A percentile compares a stretch with the other conserved stretches of the same genome.
Evolutionary conservation across 345 rosid genomes (phyloP).

Genomic region (Turnera subulata): DNA sequence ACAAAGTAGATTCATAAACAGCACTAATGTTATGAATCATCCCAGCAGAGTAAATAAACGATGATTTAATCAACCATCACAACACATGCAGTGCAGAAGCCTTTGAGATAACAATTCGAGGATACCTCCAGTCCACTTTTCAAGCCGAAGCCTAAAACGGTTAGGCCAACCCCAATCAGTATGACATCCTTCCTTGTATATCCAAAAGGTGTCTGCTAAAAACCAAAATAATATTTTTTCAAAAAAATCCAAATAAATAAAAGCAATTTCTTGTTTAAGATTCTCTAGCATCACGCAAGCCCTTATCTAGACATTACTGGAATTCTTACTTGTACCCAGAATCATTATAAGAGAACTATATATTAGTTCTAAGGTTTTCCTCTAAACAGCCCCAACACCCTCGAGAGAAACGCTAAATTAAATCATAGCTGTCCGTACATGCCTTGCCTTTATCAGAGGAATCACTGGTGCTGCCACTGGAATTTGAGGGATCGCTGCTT

Average conservation of each 20-base stretch:
- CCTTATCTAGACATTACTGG: too few relatives aligned
- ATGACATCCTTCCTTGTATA: slow-evolving; percentile 87
- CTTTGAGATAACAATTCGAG: background rate
- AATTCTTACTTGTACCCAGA: too few relatives aligned
- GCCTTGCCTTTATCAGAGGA: slow-evolving; percentile 46
- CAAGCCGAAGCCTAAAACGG: slow-evolving; percentile 63
- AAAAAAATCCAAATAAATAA: slow-evolving; percentile 1
- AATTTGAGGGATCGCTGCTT: slow-evolving; percentile 39
- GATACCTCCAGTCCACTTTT: slow-evolving; percentile 92
- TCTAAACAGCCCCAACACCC: too few relatives aligned
- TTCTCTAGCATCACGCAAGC: background rate
- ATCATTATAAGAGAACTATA: too few relatives aligned
- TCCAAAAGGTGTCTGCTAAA: slow-evolving; percentile 70
- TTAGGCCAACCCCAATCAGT: slow-evolving; percentile 83
- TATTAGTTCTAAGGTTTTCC: too few relatives aligned
- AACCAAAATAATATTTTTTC: slow-evolving; percentile 5
- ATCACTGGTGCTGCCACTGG: slow-evolving; percentile 28
- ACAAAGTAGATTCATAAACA: slow-evolving; percentile 23
- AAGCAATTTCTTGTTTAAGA: background rate
- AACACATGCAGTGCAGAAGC: background rate
- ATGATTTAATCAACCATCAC: background rate
- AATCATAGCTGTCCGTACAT: slow-evolving; percentile 18
- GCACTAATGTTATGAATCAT: too few relatives aligned
- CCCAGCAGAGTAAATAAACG: too few relatives aligned
- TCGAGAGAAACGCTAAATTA: too few relatives aligned